Base-by-base conservation (phyloP, 306 rosid species). In the Potentilla sterilis region DNA sequence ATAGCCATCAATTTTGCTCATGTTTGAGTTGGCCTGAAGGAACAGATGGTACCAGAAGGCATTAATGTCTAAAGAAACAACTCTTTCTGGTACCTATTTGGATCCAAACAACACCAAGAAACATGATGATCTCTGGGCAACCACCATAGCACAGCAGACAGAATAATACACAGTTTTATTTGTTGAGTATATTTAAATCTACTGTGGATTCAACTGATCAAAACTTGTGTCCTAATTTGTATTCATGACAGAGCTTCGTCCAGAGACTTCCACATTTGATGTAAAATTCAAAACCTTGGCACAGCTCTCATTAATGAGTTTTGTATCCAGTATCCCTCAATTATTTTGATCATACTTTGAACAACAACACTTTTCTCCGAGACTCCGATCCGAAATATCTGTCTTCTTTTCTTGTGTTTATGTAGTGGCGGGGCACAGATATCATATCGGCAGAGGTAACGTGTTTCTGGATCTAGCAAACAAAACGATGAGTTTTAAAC, bases 41-140 rank as follows among this genome's bases (percentile, higher is more conserved):
- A 62, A 54, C 13, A 54, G 28, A n/a, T n/a, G 61, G 28, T n/a
- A n/a, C 61, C 61, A 54, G 61, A 54, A 62, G 67, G 21, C 67
- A 62, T 62, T 32, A 62, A 32, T 14, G 42, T 15, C 4, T 62
- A 62, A 62, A 62, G 67, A 62, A 62, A 62, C 67, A 32, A 34
- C n/a, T 62, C 67, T 14, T 34, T 62, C n/a, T 22, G 3, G 16
- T 22, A 57, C 64, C 37, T 22, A 21, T 55, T 55, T 55, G 28
- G 55, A 16, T 51, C 57, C 57, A 2, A 49, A 19, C 24, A 52
- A 52, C 24, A 52, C 24, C 59, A 52, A 52, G 8, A 54, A 1
- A n/a, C 61, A n/a, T 57, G 10, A 57, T 57, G 64, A 57, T 57
- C 35, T 35, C 4, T 9, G 35, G 63, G 64, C 37, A 57, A 57